Evolutionary conservation across 139 green algal species (phyloP).

Genomic region (Coccomyxa sp.): DNA sequence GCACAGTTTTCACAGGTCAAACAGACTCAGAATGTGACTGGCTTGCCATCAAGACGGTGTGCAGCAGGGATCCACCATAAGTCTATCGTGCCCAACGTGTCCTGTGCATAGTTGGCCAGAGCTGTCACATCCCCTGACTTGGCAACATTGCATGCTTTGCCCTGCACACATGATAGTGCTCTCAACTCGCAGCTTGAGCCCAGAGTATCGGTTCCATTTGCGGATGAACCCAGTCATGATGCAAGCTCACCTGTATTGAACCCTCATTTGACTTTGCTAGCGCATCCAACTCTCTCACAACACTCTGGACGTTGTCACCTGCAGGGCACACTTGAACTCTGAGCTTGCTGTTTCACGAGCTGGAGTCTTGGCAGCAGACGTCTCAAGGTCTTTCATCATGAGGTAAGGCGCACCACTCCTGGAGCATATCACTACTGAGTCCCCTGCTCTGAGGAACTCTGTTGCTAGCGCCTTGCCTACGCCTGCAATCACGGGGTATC

Average conservation of each 20-base stretch:
- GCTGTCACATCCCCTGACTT: constrained; percentile 45
- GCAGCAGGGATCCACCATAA: constrained; percentile 46
- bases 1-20: neutral
- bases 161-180: constrained; percentile 30
- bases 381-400: constrained; percentile 2
- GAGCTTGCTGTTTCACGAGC: neutral
- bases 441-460: constrained; percentile 64
- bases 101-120: constrained; percentile 59
- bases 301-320: constrained; percentile 35
- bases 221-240: neutral
- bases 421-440: constrained; percentile 74
- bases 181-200: neutral
- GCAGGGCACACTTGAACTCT: neutral
- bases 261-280: constrained; percentile 1
- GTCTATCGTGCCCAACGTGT: constrained; percentile 49
- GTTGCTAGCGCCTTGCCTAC: constrained; percentile 76
- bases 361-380: neutral
- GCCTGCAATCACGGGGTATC: constrained; percentile 32
- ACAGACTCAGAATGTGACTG: neutral
- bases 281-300: constrained; percentile 48
- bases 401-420: constrained; percentile 35
- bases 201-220: neutral
- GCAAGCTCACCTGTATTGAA: neutral
- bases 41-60: neutral
- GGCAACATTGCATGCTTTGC: constrained; percentile 59